Percentiles rank a stretch among this genome's conserved stretches.
Evolutionary conservation across 1,139 yeast species (phyloP).

Genomic region (Nakaseomyces uthaithaninus): DNA sequence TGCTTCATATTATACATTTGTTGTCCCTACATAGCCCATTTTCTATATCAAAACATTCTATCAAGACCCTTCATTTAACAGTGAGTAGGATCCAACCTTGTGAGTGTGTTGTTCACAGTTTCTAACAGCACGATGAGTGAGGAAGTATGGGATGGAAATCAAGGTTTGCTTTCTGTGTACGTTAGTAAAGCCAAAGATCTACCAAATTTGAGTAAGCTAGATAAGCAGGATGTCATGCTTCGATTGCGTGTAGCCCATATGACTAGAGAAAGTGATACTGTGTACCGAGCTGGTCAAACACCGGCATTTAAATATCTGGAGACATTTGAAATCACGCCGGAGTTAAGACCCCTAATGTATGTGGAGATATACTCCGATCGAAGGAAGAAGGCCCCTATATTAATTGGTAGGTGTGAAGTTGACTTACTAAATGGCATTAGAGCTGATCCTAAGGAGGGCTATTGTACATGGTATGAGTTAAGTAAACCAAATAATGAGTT

Average conservation of each 20-base stretch:
- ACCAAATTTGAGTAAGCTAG: slow-evolving; percentile 73
- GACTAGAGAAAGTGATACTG: slow-evolving; percentile 66
- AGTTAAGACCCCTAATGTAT: slow-evolving; percentile 53
- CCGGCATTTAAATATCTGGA: slow-evolving; percentile 81
- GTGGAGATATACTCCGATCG: slow-evolving; percentile 74
- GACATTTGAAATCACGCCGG: slow-evolving; percentile 56
- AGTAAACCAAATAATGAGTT: slow-evolving; percentile 52
- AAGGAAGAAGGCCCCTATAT: slow-evolving; percentile 75
- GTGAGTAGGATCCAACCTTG: too few relatives aligned
- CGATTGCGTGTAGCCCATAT: slow-evolving; percentile 72
- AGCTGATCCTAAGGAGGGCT: slow-evolving; percentile 62
- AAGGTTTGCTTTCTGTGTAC: slow-evolving; percentile 38
- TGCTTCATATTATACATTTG: too few relatives aligned
- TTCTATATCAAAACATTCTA: too few relatives aligned
- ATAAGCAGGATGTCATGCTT: slow-evolving; percentile 85
- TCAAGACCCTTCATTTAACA: too few relatives aligned
- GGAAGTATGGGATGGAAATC: slow-evolving; percentile 26
- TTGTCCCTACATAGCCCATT: too few relatives aligned
- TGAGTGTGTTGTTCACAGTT: too few relatives aligned
- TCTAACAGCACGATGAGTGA: slow-evolving; percentile 17
- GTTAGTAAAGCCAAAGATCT: slow-evolving; percentile 55
- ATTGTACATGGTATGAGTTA: slow-evolving; percentile 78
- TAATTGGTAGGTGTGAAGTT: slow-evolving; percentile 74
- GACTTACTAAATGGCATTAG: slow-evolving; percentile 68
- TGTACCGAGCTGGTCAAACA: slow-evolving; percentile 81